These are phyloP conservation scores for Colletotrichum sp. DNA, from an alignment of 2,329 filamentous ascomycete genomes.

Conservation along the genomic window DNA sequence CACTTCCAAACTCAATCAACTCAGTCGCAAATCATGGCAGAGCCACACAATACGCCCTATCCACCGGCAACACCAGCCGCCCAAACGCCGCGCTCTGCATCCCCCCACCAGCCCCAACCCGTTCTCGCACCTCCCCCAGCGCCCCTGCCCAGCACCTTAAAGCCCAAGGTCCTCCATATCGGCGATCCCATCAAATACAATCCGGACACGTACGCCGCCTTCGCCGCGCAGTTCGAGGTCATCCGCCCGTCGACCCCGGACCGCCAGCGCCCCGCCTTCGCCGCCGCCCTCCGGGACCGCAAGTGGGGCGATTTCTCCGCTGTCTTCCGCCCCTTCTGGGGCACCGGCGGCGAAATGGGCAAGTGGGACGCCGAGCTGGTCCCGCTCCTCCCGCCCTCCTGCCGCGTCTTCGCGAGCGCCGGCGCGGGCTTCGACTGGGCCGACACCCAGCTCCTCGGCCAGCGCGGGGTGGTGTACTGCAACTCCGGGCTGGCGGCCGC, in stretches of 20 bases:
- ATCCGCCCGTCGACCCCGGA: slow-evolving; percentile 55
- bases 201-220: slow-evolving; percentile 46
- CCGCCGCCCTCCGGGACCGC: slow-evolving; percentile 50
- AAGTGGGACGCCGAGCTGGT: slow-evolving; percentile 67
- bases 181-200: slow-evolving; percentile 67
- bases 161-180: slow-evolving; percentile 71
- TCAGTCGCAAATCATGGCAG: slow-evolving; percentile 39
- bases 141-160: slow-evolving; percentile 30
- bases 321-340: slow-evolving; percentile 65
- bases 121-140: slow-evolving; percentile 24
- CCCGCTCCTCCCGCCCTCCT: slow-evolving; percentile 54
- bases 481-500: slow-evolving; percentile 73
- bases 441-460: slow-evolving; percentile 63
- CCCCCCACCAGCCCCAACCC: slow-evolving; percentile 34
- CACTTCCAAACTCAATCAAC: no score
- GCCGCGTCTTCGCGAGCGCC: slow-evolving; percentile 67
- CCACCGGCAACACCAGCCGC: slow-evolving; percentile 32
- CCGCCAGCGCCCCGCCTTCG: slow-evolving; percentile 54
- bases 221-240: slow-evolving; percentile 50
- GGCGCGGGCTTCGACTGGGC: slow-evolving; percentile 72
- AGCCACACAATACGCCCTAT: slow-evolving; percentile 51
- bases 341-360: slow-evolving; percentile 69
- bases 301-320: slow-evolving; percentile 61
- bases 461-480: slow-evolving; percentile 71
- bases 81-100: slow-evolving; percentile 47